Percentiles rank a stretch among this genome's conserved stretches.
Evolutionary conservation across 305 asterid genomes (phyloP).

Genomic region (Solanum hybrid): DNA sequence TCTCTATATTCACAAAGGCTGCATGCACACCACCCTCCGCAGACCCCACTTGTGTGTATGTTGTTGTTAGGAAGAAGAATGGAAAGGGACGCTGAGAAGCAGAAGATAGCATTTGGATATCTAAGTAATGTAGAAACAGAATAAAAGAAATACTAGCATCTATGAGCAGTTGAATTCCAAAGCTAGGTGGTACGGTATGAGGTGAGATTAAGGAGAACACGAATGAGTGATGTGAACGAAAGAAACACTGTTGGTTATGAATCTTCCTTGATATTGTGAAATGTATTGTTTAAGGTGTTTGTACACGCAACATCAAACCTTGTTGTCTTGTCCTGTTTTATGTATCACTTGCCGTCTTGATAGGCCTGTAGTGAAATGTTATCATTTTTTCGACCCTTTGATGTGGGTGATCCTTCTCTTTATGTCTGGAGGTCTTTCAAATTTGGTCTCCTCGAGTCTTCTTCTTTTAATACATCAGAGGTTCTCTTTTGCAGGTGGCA

Average conservation of each 20-base stretch:
- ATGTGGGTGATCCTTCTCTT: not conserved
- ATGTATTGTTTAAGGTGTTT: not conserved
- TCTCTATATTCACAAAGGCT: not conserved
- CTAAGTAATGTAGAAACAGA: not conserved
- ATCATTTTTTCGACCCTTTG: not conserved
- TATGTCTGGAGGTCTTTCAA: not conserved
- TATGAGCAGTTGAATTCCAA: not conserved
- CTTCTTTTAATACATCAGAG: conserved; percentile 4
- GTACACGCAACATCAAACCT: not conserved
- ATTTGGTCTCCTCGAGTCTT: conserved; percentile 15
- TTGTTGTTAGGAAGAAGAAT: not conserved
- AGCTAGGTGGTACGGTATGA: not conserved
- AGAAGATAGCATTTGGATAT: not conserved
- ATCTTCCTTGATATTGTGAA: not conserved
- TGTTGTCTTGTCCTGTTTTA: not conserved
- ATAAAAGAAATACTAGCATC: not conserved
- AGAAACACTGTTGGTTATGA: not conserved
- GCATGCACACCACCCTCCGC: not conserved
- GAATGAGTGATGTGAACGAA: not conserved
- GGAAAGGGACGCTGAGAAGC: not conserved
- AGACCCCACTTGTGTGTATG: not conserved
- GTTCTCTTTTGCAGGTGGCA: conserved; percentile 71
- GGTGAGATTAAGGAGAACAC: not conserved
- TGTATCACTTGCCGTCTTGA: not conserved
- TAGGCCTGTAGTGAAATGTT: not conserved